Evolutionary conservation across 768 basidiomycete genomes (phyloP).

Genomic region (Amanita rubescens): DNA sequence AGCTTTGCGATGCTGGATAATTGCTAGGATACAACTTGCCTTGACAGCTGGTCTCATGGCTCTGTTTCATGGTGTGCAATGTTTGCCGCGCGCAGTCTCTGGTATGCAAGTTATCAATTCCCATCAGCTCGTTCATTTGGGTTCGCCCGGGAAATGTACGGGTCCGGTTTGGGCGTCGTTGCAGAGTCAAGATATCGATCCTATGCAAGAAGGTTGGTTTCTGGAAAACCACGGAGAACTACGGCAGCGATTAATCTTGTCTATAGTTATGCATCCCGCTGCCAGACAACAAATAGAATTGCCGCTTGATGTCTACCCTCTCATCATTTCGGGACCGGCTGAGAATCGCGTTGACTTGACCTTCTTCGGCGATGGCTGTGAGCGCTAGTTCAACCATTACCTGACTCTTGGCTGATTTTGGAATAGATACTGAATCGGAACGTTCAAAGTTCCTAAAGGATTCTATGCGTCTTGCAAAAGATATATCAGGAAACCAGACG

Average conservation of each 20-base stretch:
- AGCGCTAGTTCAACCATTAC: slow-evolving; percentile 18
- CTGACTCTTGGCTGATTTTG: not conserved
- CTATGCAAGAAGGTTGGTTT: not conserved
- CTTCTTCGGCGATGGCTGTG: slow-evolving; percentile 77
- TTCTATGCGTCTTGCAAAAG: slow-evolving; percentile 56
- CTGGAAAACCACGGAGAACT: not conserved
- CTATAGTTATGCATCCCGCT: not conserved
- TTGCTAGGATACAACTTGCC: not conserved
- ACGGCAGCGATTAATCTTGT: not conserved
- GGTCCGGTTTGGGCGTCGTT: not conserved
- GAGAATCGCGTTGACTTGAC: slow-evolving; percentile 66
- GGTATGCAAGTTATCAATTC: not conserved
- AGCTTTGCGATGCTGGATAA: too few relatives aligned
- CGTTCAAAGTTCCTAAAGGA: slow-evolving; percentile 58
- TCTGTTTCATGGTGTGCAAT: not conserved
- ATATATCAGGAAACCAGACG: slow-evolving; percentile 67
- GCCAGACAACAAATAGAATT: not conserved
- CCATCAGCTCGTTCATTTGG: not conserved
- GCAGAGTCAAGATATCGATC: not conserved
- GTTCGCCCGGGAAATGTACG: not conserved
- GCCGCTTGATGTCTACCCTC: slow-evolving; percentile 44
- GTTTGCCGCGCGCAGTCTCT: not conserved
- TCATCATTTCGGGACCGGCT: slow-evolving; percentile 54
- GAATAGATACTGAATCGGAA: slow-evolving; percentile 48
- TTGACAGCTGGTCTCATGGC: not conserved